Conservation (phyloP, 352 stramenopile genomes). For the Elongisporangium undulatum region DNA sequence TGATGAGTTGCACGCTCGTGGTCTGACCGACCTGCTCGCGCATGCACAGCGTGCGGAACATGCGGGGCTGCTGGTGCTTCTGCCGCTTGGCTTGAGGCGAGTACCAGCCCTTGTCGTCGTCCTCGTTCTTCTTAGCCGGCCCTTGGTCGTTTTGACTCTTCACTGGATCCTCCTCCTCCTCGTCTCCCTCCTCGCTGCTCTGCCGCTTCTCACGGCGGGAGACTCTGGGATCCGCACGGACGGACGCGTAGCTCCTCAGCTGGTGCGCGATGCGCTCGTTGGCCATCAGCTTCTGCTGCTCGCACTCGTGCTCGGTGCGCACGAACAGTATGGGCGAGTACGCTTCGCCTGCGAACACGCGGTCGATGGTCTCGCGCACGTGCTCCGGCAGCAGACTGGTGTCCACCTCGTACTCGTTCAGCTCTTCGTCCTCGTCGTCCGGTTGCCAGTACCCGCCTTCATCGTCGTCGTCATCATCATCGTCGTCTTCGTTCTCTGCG, state of each 20-base stretch:
- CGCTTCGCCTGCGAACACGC: constrained; percentile 58
- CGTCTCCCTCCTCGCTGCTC: constrained; percentile 13
- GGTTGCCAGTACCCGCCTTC: constrained; percentile 9
- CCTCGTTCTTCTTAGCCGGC: background rate
- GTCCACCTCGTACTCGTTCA: constrained; percentile 25
- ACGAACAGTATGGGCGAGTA: constrained; percentile 61
- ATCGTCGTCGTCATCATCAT: constrained; percentile 22
- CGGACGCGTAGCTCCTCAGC: constrained; percentile 44
- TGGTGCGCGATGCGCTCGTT: constrained; percentile 70
- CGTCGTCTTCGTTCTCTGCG: constrained; percentile 19
- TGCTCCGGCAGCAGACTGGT: constrained; percentile 36
- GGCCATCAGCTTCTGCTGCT: constrained; percentile 40
- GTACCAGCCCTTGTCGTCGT: background rate
- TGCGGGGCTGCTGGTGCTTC: constrained; percentile 15
- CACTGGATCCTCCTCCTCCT: background rate
- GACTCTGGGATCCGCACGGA: constrained; percentile 2
- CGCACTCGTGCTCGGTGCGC: constrained; percentile 47
- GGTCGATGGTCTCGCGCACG: constrained; percentile 48
- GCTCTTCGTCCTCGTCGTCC: constrained; percentile 21
- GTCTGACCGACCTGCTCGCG: constrained; percentile 63
- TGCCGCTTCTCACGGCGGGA: background rate
- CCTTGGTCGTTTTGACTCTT: background rate
- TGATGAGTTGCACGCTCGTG: constrained; percentile 57
- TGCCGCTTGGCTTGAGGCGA: background rate
- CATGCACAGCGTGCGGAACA: constrained; percentile 62